phyloP scores from a whole-genome alignment of 2,329 filamentous ascomycete species.

The Alternaria burnsii region DNA sequence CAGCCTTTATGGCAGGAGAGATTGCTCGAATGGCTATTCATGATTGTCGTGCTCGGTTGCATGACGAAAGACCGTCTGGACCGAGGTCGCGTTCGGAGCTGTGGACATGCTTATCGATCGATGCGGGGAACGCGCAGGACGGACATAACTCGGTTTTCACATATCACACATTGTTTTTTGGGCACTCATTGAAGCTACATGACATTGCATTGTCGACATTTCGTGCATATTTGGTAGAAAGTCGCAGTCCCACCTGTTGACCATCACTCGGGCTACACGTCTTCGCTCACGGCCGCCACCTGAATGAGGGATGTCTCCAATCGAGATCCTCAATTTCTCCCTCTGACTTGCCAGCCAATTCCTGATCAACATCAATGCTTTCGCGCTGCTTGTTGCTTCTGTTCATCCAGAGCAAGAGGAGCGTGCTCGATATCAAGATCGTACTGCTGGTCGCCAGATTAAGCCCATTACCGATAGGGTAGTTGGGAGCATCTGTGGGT shows the following conservation, averaged over 20 bases:
- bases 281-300: conserved; percentile 61
- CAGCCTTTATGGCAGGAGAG: not conserved
- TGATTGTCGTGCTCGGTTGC: conserved; percentile 16
- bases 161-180: not conserved
- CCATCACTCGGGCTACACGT: not conserved
- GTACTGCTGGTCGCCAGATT: conserved; percentile 70
- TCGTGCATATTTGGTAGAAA: not conserved
- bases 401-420: conserved; percentile 68
- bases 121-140: conserved; percentile 20
- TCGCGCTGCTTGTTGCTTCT: conserved; percentile 68
- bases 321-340: conserved; percentile 47
- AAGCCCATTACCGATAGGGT: conserved; percentile 74
- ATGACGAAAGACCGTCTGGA: conserved; percentile 18
- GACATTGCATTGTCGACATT: not conserved
- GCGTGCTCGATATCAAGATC: conserved; percentile 62
- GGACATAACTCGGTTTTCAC: conserved; percentile 4
- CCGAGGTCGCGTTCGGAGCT: conserved; percentile 18
- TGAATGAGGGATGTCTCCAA: conserved; percentile 67
- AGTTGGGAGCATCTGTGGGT: conserved; percentile 70
- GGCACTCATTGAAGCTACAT: not conserved
- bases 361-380: conserved; percentile 62
- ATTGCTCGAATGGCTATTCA: not conserved
- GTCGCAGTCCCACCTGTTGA: not conserved
- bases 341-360: conserved; percentile 60
- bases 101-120: not conserved